phyloP scores from a whole-genome alignment of 2,329 filamentous ascomycete genomes.

The Zymoseptoria crescenta region DNA sequence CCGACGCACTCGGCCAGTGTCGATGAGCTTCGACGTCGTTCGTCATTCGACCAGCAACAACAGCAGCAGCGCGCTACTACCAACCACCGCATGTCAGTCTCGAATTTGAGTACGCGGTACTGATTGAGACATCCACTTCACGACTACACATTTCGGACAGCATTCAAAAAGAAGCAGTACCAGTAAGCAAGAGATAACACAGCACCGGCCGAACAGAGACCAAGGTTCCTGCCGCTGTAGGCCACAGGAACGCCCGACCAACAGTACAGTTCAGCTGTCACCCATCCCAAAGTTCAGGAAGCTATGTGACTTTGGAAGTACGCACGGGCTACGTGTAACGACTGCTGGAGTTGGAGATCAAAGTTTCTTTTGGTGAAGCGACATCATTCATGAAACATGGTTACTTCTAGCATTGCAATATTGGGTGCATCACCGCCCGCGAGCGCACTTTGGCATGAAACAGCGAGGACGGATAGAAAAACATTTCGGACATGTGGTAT shows the following conservation, averaged over 20 bases:
- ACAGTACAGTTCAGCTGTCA: background rate
- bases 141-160: background rate
- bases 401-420: background rate
- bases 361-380: background rate
- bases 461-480: background rate
- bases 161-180: background rate
- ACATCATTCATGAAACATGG: background rate
- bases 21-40: conserved; percentile 20
- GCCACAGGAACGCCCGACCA: background rate
- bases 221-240: background rate
- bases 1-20: conserved; percentile 21
- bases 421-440: background rate
- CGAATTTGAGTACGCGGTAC: conserved; percentile 21
- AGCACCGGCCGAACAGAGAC: background rate
- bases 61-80: conserved; percentile 17
- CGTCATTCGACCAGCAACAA: conserved; percentile 19
- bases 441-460: background rate
- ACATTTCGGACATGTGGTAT: background rate
- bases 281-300: too few species aligned
- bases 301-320: too few species aligned
- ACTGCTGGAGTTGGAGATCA: background rate
- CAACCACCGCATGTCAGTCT: conserved; percentile 22
- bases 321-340: background rate
- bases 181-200: background rate
- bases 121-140: conserved; percentile 5